Conservation (phyloP, 1,139 yeast genomes). For the Yamadazyma oceani region DNA sequence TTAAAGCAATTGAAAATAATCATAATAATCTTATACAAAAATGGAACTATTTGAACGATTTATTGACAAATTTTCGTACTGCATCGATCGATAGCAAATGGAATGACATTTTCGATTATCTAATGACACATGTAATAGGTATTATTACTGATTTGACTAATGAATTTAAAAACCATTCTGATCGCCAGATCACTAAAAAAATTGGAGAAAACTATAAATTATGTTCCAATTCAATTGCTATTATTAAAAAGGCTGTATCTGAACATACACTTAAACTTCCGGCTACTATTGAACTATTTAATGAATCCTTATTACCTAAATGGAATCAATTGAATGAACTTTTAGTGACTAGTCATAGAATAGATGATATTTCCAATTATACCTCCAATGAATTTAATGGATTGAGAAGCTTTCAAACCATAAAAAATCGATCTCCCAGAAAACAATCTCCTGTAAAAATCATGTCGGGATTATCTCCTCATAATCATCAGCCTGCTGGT, state of each 20-base stretch:
- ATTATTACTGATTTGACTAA: conserved; percentile 29
- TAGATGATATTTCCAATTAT: conserved; percentile 12
- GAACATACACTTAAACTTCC: conserved; percentile 25
- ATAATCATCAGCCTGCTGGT: conserved; percentile 15
- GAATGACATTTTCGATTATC: conserved; percentile 49
- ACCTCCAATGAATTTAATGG: conserved; percentile 18
- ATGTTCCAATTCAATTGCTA: conserved; percentile 34
- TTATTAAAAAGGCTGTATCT: conserved; percentile 33
- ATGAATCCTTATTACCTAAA: conserved; percentile 27
- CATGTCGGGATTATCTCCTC: conserved; percentile 9
- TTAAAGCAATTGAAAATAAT: conserved; percentile 34
- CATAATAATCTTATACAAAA: conserved; percentile 40
- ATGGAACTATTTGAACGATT: conserved; percentile 41
- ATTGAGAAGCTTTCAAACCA: conserved; percentile 20
- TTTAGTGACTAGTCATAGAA: conserved; percentile 12
- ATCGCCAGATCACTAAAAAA: conserved; percentile 13
- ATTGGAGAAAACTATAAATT: conserved; percentile 26
- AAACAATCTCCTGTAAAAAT: conserved; percentile 8
- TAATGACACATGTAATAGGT: conserved; percentile 38
- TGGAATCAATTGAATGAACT: conserved; percentile 34
- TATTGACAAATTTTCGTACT: conserved; percentile 33
- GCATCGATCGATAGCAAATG: conserved; percentile 56
- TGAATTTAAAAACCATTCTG: conserved; percentile 19
- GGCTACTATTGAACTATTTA: conserved; percentile 21
- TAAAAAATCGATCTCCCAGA: conserved; percentile 1